Evolutionary conservation across 2,329 filamentous ascomycete species (phyloP).

Genomic region (Magnaporthiopsis poae): DNA sequence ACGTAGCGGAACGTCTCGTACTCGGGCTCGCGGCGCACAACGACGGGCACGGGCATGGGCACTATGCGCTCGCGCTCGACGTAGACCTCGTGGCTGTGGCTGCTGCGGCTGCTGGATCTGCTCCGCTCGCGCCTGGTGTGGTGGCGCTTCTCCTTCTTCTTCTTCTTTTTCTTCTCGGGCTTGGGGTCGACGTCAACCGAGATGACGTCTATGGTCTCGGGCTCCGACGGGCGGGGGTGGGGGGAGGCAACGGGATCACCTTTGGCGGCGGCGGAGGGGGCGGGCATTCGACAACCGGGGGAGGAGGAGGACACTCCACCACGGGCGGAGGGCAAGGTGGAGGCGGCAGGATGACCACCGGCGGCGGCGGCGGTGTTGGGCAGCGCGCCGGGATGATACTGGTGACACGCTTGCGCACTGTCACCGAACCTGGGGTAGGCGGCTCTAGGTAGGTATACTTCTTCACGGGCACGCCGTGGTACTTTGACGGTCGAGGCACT

Average conservation of each 20-base stretch:
- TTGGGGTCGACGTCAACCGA: conserved; percentile 30
- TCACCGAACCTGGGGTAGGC: conserved; percentile 25
- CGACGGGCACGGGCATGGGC: conserved; percentile 31
- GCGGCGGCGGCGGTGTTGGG: conserved; percentile 15
- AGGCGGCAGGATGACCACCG: conserved; percentile 12
- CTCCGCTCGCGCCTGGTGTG: neutral
- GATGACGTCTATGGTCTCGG: conserved; percentile 30
- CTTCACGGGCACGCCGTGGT: conserved; percentile 20
- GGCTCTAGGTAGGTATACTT: conserved; percentile 33
- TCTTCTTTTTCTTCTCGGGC: conserved; percentile 11
- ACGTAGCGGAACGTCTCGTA: conserved; percentile 45
- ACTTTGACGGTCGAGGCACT: conserved; percentile 13
- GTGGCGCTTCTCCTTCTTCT: conserved; percentile 8
- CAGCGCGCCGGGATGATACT: conserved; percentile 26
- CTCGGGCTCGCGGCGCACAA: conserved; percentile 26
- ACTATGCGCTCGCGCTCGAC: conserved; percentile 43
- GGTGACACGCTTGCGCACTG: conserved; percentile 27
- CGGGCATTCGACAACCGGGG: conserved; percentile 10
- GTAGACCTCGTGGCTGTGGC: conserved; percentile 32
- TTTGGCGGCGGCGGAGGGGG: conserved; percentile 10
- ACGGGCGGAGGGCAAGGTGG: conserved; percentile 14
- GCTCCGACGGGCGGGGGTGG: conserved; percentile 10
- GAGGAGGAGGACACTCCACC: conserved; percentile 14
- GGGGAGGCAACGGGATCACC: conserved; percentile 15
- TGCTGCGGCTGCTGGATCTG: conserved; percentile 2